Conservation (phyloP, 2,329 filamentous ascomycete species). For the Hypomyces perniciosus region DNA sequence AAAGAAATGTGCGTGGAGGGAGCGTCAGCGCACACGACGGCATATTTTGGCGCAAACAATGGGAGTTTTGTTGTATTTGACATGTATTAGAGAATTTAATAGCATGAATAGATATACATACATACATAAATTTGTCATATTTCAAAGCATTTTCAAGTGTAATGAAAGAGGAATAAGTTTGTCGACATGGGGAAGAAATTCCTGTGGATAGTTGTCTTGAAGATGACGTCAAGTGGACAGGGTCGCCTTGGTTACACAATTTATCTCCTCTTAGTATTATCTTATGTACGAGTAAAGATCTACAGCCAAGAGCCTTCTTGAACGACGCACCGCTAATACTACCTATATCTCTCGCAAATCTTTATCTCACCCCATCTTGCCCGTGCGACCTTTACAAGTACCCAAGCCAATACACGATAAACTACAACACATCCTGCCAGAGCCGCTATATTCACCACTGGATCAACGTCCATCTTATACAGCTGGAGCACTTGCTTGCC, state of each 20-base stretch:
- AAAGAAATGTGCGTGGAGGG: not conserved
- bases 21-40: no score
- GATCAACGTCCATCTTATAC: constrained; percentile 60
- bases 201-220: not conserved
- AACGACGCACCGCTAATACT: not conserved
- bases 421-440: constrained; percentile 57
- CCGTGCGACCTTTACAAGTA: constrained; percentile 48
- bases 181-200: not conserved
- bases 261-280: no score
- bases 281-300: no score
- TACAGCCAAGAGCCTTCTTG: no score
- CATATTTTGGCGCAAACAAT: no score
- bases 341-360: not conserved
- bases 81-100: no score
- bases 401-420: constrained; percentile 60
- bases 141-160: no score
- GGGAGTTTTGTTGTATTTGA: no score
- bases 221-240: not conserved
- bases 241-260: no score
- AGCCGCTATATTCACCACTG: constrained; percentile 54
- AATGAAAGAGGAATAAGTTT: not conserved
- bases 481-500: constrained; percentile 62
- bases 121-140: no score
- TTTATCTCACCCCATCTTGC: constrained; percentile 42
- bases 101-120: no score